These are phyloP conservation scores for Cruciata laevipes DNA, from an alignment of 257 asterid genomes.

Conservation along the genomic window DNA sequence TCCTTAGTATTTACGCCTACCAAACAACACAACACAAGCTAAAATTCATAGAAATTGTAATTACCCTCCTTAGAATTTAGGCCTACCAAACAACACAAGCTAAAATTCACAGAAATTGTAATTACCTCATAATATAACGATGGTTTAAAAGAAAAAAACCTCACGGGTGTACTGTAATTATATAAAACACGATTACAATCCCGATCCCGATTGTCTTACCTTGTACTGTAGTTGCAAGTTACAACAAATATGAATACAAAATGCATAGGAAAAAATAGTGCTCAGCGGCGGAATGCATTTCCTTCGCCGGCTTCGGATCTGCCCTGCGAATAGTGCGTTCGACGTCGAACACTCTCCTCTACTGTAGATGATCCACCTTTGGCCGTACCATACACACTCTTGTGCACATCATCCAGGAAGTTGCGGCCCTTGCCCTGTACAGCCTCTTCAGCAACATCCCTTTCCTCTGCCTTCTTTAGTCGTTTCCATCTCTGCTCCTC, in stretches of 20 bases:
- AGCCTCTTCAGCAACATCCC: slow-evolving; percentile 58
- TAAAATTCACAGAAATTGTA: too few species aligned
- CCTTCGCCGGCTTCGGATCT: slow-evolving; percentile 50
- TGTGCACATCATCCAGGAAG: slow-evolving; percentile 76
- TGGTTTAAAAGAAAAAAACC: too few species aligned
- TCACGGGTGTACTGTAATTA: neutral
- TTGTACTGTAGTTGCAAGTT: too few species aligned
- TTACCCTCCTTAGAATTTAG: too few species aligned
- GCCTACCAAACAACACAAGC: too few species aligned
- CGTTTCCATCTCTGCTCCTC: slow-evolving; percentile 94
- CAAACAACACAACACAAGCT: too few species aligned
- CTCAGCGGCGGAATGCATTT: slow-evolving; percentile 72
- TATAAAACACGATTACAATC: too few species aligned
- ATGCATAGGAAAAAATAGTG: neutral
- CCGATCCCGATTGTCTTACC: too few species aligned
- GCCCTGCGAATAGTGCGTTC: slow-evolving; percentile 75
- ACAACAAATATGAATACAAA: too few species aligned
- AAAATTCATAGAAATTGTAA: too few species aligned
- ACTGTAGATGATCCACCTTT: slow-evolving; percentile 90
- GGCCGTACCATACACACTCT: slow-evolving; percentile 80
- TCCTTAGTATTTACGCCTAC: too few species aligned
- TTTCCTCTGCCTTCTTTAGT: slow-evolving; percentile 75
- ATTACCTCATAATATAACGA: too few species aligned
- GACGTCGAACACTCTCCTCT: slow-evolving; percentile 93
- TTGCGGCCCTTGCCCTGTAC: slow-evolving; percentile 44